These are phyloP conservation scores for Cyclostephanos invisitatus DNA, from an alignment of 108 stramenopile species.

Conservation along the genomic window DNA sequence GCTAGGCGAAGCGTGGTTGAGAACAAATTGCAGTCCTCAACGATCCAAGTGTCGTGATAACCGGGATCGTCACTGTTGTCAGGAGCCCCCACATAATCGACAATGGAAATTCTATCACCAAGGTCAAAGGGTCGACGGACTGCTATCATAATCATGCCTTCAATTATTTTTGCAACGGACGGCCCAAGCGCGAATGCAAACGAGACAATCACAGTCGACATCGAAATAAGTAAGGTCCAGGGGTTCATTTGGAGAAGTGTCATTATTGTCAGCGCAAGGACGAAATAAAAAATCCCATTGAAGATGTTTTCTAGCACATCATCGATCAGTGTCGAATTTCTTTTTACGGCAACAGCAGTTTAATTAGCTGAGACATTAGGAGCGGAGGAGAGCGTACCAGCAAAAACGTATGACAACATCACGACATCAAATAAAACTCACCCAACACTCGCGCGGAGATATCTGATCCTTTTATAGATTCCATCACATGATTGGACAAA, in stretches of 20 bases:
- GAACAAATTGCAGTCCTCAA: conserved; percentile 77
- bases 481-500: conserved; percentile 59
- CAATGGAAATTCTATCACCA: conserved; percentile 81
- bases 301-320: conserved; percentile 68
- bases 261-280: conserved; percentile 53
- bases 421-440: not conserved
- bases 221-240: conserved; percentile 69
- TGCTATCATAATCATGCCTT: conserved; percentile 76
- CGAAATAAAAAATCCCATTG: conserved; percentile 58
- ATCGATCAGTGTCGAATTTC: conserved; percentile 76
- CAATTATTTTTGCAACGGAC: conserved; percentile 64
- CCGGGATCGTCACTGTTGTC: conserved; percentile 32
- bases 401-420: too few relatives aligned
- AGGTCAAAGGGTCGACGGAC: conserved; percentile 78
- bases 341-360: not conserved
- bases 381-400: not conserved
- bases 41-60: conserved; percentile 64
- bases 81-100: conserved; percentile 33
- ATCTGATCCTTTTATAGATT: conserved; percentile 68
- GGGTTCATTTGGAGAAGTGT: conserved; percentile 70
- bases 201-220: conserved; percentile 69
- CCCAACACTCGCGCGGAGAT: conserved; percentile 60
- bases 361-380: not conserved
- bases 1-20: conserved; percentile 68
- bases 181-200: conserved; percentile 79